phyloP scores from a whole-genome alignment of 2,329 filamentous ascomycete genomes.

The Herpotrichia juniperi region DNA sequence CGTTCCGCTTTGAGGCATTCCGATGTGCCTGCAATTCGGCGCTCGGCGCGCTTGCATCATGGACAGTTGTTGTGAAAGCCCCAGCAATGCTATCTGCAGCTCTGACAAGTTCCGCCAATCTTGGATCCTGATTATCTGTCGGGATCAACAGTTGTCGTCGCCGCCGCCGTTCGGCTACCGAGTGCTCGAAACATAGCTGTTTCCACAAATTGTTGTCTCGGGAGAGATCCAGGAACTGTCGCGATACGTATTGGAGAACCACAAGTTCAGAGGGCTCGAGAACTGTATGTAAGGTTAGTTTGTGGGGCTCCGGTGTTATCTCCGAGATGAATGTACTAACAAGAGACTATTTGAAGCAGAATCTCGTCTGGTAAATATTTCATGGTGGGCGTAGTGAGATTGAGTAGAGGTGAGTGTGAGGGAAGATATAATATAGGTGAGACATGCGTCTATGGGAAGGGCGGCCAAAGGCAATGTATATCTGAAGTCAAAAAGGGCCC shows the following conservation, averaged over 20 bases:
- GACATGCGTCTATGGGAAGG: neutral
- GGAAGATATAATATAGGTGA: neutral
- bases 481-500: neutral
- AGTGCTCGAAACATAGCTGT: slow-evolving; percentile 73
- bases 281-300: slow-evolving; percentile 51
- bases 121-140: slow-evolving; percentile 45
- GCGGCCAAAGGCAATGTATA: neutral
- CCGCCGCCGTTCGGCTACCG: slow-evolving; percentile 68
- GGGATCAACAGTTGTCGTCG: slow-evolving; percentile 49
- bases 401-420: neutral
- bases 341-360: slow-evolving; percentile 51
- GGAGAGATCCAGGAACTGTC: slow-evolving; percentile 67
- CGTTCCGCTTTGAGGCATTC: slow-evolving; percentile 48
- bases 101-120: slow-evolving; percentile 51
- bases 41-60: slow-evolving; percentile 33
- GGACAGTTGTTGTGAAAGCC: slow-evolving; percentile 27
- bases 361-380: slow-evolving; percentile 46
- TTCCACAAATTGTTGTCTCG: slow-evolving; percentile 82
- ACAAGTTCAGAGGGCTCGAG: slow-evolving; percentile 70
- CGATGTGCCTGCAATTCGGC: slow-evolving; percentile 36
- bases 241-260: slow-evolving; percentile 72
- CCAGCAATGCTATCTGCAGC: slow-evolving; percentile 44
- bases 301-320: slow-evolving; percentile 11
- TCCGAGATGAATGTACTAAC: slow-evolving; percentile 32
- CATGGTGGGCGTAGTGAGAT: slow-evolving; percentile 18